Conservation (phyloP, 768 basidiomycete genomes). For the Trametes villosa region DNA sequence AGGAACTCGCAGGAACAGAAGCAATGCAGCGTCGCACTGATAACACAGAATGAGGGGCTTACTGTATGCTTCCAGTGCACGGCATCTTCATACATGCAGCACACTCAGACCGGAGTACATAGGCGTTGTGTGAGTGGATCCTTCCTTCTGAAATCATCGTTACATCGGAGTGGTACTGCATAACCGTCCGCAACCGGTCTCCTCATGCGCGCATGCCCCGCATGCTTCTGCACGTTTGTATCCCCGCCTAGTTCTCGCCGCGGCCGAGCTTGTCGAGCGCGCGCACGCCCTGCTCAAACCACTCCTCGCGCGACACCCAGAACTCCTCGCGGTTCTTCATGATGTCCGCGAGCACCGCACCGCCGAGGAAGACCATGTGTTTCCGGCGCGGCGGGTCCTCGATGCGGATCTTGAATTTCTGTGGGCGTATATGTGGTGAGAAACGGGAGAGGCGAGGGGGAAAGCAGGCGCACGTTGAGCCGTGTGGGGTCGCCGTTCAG, state of each 20-base stretch:
- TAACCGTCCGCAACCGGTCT: constrained; percentile 6
- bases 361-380: constrained; percentile 99
- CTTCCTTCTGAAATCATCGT: constrained; percentile 13
- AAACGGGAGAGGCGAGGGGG: too few relatives aligned
- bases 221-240: not conserved
- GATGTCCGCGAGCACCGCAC: constrained; percentile 97
- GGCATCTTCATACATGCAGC: not conserved
- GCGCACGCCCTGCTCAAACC: constrained; percentile 87
- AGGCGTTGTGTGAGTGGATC: not conserved
- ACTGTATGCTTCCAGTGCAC: too few relatives aligned
- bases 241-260: constrained; percentile 44
- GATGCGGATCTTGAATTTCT: constrained; percentile 99
- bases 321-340: constrained; percentile 96
- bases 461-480: constrained; percentile 69
- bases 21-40: too few relatives aligned
- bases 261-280: constrained; percentile 88
- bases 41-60: too few relatives aligned
- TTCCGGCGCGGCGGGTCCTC: constrained; percentile 98
- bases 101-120: not conserved
- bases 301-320: constrained; percentile 94
- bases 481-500: constrained; percentile 81
- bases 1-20: too few relatives aligned
- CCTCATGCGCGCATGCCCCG: constrained; percentile 4
- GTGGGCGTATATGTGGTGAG: not conserved
- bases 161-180: constrained; percentile 14